Evolutionary conservation across 345 rosid species (phyloP), one percentile per base, ranked within the genome.

Genomic region (Passiflora organensis): DNA sequence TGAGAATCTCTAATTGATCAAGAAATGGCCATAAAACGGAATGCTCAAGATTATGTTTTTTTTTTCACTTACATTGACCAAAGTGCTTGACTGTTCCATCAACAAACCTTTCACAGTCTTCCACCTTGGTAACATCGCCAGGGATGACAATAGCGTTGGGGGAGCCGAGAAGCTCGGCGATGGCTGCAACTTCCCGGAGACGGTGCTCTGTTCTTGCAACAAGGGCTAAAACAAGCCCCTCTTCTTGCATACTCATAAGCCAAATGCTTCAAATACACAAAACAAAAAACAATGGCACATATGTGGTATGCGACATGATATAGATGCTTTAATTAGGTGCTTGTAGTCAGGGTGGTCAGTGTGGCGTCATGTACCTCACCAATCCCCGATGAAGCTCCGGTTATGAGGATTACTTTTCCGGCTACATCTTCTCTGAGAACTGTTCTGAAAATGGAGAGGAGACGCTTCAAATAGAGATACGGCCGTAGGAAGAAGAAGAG

Each of bases 321-420:
- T 9, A 37, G 13, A 37, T 37, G 2, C 41, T 37, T 37, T 37
- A 13, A 37, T 37, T 37, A n/a, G n/a, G n/a, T n/a, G n/a, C n/a
- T n/a, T n/a, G n/a, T n/a, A n/a, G n/a, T n/a, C n/a, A n/a, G n/a
- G n/a, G n/a, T n/a, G n/a, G n/a, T n/a, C n/a, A n/a, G n/a, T n/a
- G n/a, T n/a, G n/a, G n/a, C n/a, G n/a, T n/a, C n/a, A n/a, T n/a
- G 18, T 16, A 79, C 91, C 84, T 85, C 75, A 19, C 88, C 93
- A 15, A 85, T 76, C 51, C 86, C 90, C 0, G 90, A 85, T 52
- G 87, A 80, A 48, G 84, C 90, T 28, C 86, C 84, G 19, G 88
- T 74, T 62, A 82, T 74, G 42, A 85, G 71, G 36, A 81, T 65
- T 0, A 82, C 90, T 79, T 85, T 82, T 45, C 93, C 88, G 18